Conservation (phyloP, 768 basidiomycete genomes). For the Plicaturopsis crispa region DNA sequence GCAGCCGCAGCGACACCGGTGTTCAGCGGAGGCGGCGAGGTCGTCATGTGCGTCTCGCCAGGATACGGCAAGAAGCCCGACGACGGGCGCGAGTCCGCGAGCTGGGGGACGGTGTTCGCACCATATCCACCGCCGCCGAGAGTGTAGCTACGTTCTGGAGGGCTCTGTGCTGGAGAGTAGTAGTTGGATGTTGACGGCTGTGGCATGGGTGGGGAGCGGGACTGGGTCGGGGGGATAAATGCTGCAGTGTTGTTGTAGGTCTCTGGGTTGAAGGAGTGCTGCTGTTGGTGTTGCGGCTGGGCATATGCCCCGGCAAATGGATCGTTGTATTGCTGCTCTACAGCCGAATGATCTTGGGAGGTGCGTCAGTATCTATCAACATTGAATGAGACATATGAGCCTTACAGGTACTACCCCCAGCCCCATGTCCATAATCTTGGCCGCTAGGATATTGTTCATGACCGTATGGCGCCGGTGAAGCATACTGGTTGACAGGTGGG, state of each 20-base stretch:
- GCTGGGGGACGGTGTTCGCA: constrained; percentile 31
- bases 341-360: constrained; percentile 45
- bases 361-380: constrained; percentile 4
- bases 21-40: constrained; percentile 19
- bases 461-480: constrained; percentile 22
- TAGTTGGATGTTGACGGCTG: constrained; percentile 8
- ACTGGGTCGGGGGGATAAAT: constrained; percentile 10
- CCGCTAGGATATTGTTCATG: constrained; percentile 21
- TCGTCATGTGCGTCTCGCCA: constrained; percentile 11
- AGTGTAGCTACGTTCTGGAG: constrained; percentile 49
- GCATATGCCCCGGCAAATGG: constrained; percentile 44
- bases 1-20: constrained; percentile 20
- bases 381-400: constrained; percentile 6
- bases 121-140: constrained; percentile 53
- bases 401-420: constrained; percentile 50
- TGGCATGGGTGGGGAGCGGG: constrained; percentile 16
- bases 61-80: constrained; percentile 14
- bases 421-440: constrained; percentile 44
- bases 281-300: constrained; percentile 18
- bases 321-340: constrained; percentile 41
- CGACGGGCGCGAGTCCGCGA: constrained; percentile 25
- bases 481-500: constrained; percentile 24
- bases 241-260: constrained; percentile 28
- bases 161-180: constrained; percentile 11
- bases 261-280: constrained; percentile 25